Evolutionary conservation across 75 land plant genomes (phyloP).

Genomic region (Chamaecyparis obtusa): DNA sequence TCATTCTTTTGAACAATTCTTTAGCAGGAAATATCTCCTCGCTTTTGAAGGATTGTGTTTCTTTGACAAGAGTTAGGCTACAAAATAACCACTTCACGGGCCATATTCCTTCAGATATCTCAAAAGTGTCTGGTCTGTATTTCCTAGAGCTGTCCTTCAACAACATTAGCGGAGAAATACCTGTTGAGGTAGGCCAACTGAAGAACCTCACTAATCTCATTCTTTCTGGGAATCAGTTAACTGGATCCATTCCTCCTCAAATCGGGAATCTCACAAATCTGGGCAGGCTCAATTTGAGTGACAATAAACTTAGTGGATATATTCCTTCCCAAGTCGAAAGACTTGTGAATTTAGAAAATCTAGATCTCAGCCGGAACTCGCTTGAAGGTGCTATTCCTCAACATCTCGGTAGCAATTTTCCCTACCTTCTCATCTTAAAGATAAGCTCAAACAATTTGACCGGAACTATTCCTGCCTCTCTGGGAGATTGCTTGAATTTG

Average conservation of each 20-base stretch:
- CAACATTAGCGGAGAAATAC: constrained; percentile 23
- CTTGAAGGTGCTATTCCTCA: no score
- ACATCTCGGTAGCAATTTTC: no score
- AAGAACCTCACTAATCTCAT: constrained; percentile 32
- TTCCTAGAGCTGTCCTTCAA: constrained; percentile 27
- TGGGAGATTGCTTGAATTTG: no score
- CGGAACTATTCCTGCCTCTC: no score
- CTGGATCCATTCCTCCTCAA: constrained; percentile 28
- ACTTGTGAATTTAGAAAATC: no score
- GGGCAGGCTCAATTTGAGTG: neutral
- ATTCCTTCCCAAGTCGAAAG: no score
- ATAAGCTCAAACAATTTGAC: no score
- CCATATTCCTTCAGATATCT: constrained; percentile 47
- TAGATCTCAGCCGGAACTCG: no score
- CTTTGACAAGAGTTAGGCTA: neutral
- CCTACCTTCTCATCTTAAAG: no score
- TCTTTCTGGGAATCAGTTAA: constrained; percentile 35
- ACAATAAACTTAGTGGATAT: no score
- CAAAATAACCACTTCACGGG: constrained; percentile 26
- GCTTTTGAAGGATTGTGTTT: neutral
- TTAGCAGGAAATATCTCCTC: neutral
- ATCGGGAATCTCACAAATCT: constrained; percentile 34
- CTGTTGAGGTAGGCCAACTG: no score
- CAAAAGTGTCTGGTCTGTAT: constrained; percentile 20
- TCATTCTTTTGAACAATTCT: neutral